phyloP scores from a whole-genome alignment of 306 rosid species.

The Inga leiocalycina region DNA sequence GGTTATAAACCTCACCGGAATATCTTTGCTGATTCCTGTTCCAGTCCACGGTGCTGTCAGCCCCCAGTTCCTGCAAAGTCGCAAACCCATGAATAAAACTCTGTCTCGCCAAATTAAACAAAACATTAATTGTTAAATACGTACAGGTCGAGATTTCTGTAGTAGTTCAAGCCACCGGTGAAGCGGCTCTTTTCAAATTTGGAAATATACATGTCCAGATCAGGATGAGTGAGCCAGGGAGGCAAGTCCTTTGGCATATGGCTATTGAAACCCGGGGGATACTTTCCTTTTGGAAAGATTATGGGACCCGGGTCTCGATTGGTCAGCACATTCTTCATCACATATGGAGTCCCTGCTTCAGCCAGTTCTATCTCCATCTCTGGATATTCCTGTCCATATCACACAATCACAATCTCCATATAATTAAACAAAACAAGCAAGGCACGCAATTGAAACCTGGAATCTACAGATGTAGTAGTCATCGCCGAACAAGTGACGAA shows the following conservation, averaged over 20 bases:
- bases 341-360: background rate
- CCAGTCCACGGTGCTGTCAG: background rate
- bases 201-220: slow-evolving; percentile 27
- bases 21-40: background rate
- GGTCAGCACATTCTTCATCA: background rate
- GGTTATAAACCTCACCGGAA: background rate
- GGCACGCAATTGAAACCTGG: background rate
- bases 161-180: slow-evolving; percentile 43
- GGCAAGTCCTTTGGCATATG: slow-evolving; percentile 22
- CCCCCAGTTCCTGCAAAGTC: background rate
- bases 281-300: slow-evolving; percentile 4
- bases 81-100: background rate
- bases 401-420: background rate
- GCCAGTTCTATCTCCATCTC: background rate
- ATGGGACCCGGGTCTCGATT: slow-evolving; percentile 12
- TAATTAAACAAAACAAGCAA: too few relatives aligned
- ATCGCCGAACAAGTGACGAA: background rate
- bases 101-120: background rate
- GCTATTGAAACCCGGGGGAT: background rate
- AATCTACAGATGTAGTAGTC: background rate
- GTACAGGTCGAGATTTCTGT: slow-evolving; percentile 16
- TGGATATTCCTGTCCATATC: background rate
- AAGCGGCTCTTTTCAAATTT: slow-evolving; percentile 38
- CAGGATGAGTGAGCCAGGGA: slow-evolving; percentile 38
- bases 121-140: too few relatives aligned